Evolutionary conservation across 2,329 filamentous ascomycete genomes (phyloP).

Genomic region (Penicillium vulpinum): DNA sequence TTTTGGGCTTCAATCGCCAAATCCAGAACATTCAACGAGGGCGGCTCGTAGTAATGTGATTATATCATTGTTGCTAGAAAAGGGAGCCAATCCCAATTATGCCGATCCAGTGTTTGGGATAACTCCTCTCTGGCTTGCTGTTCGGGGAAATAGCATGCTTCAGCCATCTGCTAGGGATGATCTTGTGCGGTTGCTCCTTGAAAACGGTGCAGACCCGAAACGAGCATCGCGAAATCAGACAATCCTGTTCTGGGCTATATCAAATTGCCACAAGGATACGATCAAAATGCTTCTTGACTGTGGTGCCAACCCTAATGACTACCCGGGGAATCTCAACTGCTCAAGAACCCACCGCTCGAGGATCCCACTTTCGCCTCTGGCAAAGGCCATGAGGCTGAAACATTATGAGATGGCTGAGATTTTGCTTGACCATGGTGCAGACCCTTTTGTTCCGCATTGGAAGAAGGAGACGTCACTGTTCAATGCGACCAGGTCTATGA

Average conservation of each 20-base stretch:
- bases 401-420: not conserved
- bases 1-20: not conserved
- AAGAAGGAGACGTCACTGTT: not conserved
- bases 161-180: not conserved
- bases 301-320: conserved; percentile 1
- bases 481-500: not conserved
- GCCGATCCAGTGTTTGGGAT: not conserved
- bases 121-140: conserved; percentile 1
- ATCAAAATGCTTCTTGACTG: not conserved
- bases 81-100: not conserved
- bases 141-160: not conserved
- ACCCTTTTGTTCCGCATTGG: not conserved
- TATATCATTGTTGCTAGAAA: not conserved
- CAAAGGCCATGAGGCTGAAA: not conserved
- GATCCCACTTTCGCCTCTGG: not conserved
- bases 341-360: not conserved
- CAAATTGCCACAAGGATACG: not conserved
- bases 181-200: not conserved
- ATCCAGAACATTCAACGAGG: not conserved
- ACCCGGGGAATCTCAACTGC: not conserved
- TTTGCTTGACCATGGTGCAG: not conserved
- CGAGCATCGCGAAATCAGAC: not conserved
- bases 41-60: not conserved
- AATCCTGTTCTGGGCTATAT: not conserved
- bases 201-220: not conserved